Conservation (phyloP, 2,329 filamentous ascomycete genomes). For the Phialemoniopsis sp. region DNA sequence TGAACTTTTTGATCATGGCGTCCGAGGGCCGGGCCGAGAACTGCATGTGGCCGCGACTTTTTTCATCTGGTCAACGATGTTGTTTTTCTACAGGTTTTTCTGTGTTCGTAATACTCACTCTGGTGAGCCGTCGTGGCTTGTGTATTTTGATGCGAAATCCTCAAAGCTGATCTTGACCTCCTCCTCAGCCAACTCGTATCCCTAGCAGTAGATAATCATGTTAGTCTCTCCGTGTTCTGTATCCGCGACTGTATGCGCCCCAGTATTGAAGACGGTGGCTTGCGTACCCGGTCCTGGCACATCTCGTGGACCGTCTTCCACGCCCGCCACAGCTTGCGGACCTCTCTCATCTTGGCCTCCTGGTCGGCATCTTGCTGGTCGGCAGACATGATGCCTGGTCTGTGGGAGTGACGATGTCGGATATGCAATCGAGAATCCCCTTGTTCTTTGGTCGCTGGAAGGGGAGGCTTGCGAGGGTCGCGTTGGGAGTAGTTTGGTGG, state of each 20-base stretch:
- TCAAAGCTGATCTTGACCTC: constrained; percentile 84
- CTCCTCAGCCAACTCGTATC: constrained; percentile 86
- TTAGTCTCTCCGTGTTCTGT: neutral
- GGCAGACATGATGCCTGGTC: constrained; percentile 35
- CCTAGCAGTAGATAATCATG: constrained; percentile 47
- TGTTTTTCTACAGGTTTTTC: too few relatives aligned
- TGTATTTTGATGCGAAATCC: constrained; percentile 72
- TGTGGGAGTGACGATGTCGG: too few relatives aligned
- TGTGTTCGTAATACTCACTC: constrained; percentile 51
- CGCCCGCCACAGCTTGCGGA: constrained; percentile 81
- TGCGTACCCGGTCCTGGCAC: constrained; percentile 79
- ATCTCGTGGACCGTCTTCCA: constrained; percentile 94
- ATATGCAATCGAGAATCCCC: too few relatives aligned
- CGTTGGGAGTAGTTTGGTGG: too few relatives aligned
- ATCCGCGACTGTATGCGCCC: neutral
- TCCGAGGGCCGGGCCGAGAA: constrained; percentile 84
- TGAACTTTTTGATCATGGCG: constrained; percentile 81
- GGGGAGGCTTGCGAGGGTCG: too few relatives aligned
- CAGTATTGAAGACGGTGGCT: too few relatives aligned
- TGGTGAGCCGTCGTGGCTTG: constrained; percentile 66
- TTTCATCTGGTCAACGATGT: too few relatives aligned
- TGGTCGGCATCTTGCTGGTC: constrained; percentile 24
- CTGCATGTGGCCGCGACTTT: constrained; percentile 75
- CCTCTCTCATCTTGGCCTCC: constrained; percentile 44
- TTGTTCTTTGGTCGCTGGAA: too few relatives aligned